These are phyloP conservation scores for Poronia punctata DNA, from an alignment of 495 filamentous ascomycete genomes.

Conservation along the genomic window DNA sequence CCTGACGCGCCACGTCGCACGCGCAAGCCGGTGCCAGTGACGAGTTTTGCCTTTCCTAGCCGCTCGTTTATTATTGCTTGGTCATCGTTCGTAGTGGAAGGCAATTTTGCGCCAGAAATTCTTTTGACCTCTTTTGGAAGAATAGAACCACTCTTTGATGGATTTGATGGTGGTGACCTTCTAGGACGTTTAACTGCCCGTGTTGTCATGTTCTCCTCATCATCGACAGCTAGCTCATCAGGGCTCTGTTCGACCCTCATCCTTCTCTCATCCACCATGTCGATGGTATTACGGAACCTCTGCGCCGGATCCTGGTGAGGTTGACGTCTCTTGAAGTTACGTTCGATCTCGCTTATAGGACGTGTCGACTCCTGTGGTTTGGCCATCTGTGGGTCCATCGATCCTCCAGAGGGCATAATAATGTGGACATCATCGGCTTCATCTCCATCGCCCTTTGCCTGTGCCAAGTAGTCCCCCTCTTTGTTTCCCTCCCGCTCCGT, in stretches of 20 bases:
- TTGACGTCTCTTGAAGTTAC: constrained; percentile 5
- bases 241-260: not conserved
- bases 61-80: not conserved
- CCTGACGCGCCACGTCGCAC: constrained; percentile 19
- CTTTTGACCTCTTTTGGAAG: constrained; percentile 9
- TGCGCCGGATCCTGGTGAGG: not conserved
- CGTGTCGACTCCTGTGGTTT: no score
- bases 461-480: no score
- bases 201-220: constrained; percentile 4
- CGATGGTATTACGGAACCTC: constrained; percentile 8
- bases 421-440: no score
- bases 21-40: constrained; percentile 11
- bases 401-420: no score
- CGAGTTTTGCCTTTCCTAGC: not conserved
- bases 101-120: constrained; percentile 1
- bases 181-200: constrained; percentile 8
- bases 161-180: constrained; percentile 12
- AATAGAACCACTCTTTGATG: constrained; percentile 21
- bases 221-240: constrained; percentile 7
- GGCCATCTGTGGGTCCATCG: no score
- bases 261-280: constrained; percentile 1
- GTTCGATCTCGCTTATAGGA: not conserved
- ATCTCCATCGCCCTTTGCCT: no score
- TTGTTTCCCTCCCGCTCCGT: no score
- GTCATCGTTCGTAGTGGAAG: not conserved